Evolutionary conservation across 2,329 filamentous ascomycete genomes (phyloP).

Genomic region (Ophiocordyceps robertsii): DNA sequence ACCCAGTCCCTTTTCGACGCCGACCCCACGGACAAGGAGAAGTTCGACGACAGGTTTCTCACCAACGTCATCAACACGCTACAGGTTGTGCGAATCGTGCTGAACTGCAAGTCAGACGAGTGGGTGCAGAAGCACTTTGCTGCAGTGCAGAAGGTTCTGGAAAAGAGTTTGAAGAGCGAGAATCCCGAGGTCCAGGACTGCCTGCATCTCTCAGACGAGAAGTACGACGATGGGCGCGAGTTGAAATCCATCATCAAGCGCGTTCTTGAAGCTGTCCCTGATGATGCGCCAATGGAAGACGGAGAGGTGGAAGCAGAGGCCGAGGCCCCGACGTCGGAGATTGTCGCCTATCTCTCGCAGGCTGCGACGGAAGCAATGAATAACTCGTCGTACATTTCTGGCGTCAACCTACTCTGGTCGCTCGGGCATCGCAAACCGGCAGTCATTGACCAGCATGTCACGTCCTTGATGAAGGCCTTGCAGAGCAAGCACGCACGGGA

Average conservation of each 20-base stretch:
- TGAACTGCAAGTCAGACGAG: constrained; percentile 77
- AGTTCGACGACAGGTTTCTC: constrained; percentile 69
- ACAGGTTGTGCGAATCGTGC: constrained; percentile 78
- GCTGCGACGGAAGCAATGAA: constrained; percentile 80
- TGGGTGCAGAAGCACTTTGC: constrained; percentile 76
- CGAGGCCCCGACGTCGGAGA: constrained; percentile 73
- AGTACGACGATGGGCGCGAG: constrained; percentile 54
- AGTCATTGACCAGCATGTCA: constrained; percentile 81
- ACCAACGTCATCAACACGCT: constrained; percentile 88
- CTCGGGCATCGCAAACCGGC: constrained; percentile 72
- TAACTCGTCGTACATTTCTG: constrained; percentile 67
- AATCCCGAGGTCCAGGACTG: constrained; percentile 90
- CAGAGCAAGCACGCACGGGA: constrained; percentile 87
- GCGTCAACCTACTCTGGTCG: constrained; percentile 89
- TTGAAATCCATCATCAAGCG: constrained; percentile 66
- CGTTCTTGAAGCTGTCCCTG: constrained; percentile 78
- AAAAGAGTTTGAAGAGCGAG: constrained; percentile 79
- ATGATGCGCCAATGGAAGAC: constrained; percentile 57
- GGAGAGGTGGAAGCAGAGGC: constrained; percentile 74
- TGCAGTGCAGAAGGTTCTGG: constrained; percentile 72
- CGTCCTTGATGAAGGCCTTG: constrained; percentile 81
- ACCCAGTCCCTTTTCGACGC: constrained; percentile 45
- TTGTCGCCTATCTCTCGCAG: constrained; percentile 72
- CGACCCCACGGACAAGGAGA: constrained; percentile 51
- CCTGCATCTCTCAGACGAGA: constrained; percentile 60